Conservation (phyloP, 2,329 filamentous ascomycete genomes). For the Cladobotryum protrusum region DNA sequence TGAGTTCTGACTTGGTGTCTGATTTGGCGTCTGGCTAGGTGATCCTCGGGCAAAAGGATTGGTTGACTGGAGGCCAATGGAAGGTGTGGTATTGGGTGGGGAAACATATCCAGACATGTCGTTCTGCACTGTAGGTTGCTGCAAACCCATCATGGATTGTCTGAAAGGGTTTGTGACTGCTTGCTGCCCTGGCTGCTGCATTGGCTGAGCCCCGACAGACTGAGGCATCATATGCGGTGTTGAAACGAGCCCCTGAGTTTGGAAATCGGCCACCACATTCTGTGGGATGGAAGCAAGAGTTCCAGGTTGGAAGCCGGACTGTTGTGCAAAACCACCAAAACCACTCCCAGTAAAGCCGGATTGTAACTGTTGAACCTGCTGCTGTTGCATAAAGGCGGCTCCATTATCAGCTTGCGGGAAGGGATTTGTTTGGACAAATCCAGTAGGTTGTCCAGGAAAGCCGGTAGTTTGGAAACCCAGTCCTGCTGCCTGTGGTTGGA, state of each 20-base stretch:
- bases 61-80: slow-evolving; percentile 59
- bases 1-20: slow-evolving; percentile 12
- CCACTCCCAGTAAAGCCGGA: slow-evolving; percentile 61
- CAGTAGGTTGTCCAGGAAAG: slow-evolving; percentile 21
- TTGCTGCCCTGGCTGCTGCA: slow-evolving; percentile 42
- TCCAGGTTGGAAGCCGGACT: slow-evolving; percentile 48
- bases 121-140: slow-evolving; percentile 43
- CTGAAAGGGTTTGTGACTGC: slow-evolving; percentile 83
- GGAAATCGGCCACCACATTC: slow-evolving; percentile 46
- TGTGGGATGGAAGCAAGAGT: slow-evolving; percentile 53
- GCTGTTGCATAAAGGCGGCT: slow-evolving; percentile 30
- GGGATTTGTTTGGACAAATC: slow-evolving; percentile 22
- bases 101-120: slow-evolving; percentile 28
- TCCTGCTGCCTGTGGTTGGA: slow-evolving; percentile 33
- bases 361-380: slow-evolving; percentile 37
- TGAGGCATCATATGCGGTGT: slow-evolving; percentile 28
- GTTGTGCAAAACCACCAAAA: slow-evolving; percentile 76
- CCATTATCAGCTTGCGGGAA: slow-evolving; percentile 27
- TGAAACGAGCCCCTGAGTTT: slow-evolving; percentile 25
- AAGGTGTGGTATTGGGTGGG: slow-evolving; percentile 36
- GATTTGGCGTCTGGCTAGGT: slow-evolving; percentile 28
- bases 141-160: slow-evolving; percentile 71
- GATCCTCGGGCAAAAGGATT: slow-evolving; percentile 78
- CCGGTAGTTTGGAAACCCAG: slow-evolving; percentile 23
- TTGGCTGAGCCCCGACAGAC: slow-evolving; percentile 36